Evolutionary conservation across 371 early-diverging fungal species (phyloP).

Genomic region (Mortierella sp.): DNA sequence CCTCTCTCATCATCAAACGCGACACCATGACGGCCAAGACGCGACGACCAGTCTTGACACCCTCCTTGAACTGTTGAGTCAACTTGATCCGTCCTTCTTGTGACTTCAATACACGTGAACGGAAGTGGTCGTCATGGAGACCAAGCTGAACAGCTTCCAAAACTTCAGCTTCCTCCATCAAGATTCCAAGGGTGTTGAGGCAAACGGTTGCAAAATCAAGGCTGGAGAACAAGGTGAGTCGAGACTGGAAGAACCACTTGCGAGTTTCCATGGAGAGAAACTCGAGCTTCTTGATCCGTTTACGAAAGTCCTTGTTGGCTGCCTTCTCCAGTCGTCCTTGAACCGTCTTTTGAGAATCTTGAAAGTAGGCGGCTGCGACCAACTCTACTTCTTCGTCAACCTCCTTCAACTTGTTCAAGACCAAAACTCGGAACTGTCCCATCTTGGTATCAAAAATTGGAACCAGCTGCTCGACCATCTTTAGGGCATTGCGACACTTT

Average conservation of each 20-base stretch:
- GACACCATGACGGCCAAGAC: conserved; percentile 78
- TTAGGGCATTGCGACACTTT: conserved; percentile 49
- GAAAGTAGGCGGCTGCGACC: conserved; percentile 54
- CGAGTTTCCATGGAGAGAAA: conserved; percentile 45
- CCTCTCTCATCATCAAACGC: conserved; percentile 76
- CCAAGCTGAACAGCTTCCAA: conserved; percentile 70
- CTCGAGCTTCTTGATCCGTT: conserved; percentile 71
- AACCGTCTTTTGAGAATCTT: conserved; percentile 58
- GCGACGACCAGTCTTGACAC: conserved; percentile 73
- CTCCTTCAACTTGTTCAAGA: conserved; percentile 56
- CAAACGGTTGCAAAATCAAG: conserved; percentile 63
- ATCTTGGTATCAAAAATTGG: conserved; percentile 53
- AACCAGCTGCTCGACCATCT: conserved; percentile 52
- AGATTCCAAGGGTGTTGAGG: conserved; percentile 67
- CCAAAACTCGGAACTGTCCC: conserved; percentile 47
- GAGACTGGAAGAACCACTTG: conserved; percentile 54
- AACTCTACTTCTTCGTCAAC: conserved; percentile 62
- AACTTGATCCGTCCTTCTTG: conserved; percentile 66
- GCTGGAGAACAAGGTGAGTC: conserved; percentile 51
- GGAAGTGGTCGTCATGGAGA: conserved; percentile 56
- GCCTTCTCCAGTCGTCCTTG: conserved; percentile 68
- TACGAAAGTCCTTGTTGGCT: conserved; percentile 74
- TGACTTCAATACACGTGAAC: conserved; percentile 61
- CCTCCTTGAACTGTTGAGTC: conserved; percentile 71
- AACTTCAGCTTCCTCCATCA: conserved; percentile 80